These are phyloP conservation scores for Teratosphaeria viscida DNA, from an alignment of 2,329 filamentous ascomycete species.

Conservation along the genomic window DNA sequence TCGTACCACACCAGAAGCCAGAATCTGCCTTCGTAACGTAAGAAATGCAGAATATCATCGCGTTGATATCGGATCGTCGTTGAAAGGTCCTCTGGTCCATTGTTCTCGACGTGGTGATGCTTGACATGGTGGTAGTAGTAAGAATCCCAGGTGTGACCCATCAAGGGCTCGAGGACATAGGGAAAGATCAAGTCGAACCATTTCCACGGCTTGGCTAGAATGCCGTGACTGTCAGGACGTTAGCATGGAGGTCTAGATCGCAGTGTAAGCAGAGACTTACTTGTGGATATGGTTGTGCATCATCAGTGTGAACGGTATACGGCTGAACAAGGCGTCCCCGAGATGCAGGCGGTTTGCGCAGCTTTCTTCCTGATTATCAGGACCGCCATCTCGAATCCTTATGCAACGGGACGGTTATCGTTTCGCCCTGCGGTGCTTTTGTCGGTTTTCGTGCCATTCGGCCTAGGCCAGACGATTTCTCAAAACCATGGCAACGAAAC, in stretches of 20 bases:
- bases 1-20: constrained; percentile 65
- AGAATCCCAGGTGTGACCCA: constrained; percentile 77
- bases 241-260: neutral
- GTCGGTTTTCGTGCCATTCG: neutral
- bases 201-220: constrained; percentile 47
- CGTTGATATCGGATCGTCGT: constrained; percentile 71
- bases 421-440: neutral
- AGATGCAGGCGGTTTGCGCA: neutral
- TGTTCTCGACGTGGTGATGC: constrained; percentile 73
- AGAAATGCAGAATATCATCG: constrained; percentile 55
- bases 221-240: constrained; percentile 39
- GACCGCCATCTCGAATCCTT: neutral
- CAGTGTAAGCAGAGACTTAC: constrained; percentile 6
- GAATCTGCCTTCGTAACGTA: constrained; percentile 65
- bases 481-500: neutral
- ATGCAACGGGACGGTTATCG: neutral
- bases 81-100: constrained; percentile 62
- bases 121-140: constrained; percentile 83
- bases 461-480: neutral
- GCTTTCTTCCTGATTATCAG: neutral
- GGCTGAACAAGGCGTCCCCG: neutral
- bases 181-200: constrained; percentile 57
- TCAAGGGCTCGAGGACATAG: constrained; percentile 62
- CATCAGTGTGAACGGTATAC: constrained; percentile 59
- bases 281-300: constrained; percentile 80